phyloP scores from a whole-genome alignment of 2,329 filamentous ascomycete genomes.

The Fusarium sp. region DNA sequence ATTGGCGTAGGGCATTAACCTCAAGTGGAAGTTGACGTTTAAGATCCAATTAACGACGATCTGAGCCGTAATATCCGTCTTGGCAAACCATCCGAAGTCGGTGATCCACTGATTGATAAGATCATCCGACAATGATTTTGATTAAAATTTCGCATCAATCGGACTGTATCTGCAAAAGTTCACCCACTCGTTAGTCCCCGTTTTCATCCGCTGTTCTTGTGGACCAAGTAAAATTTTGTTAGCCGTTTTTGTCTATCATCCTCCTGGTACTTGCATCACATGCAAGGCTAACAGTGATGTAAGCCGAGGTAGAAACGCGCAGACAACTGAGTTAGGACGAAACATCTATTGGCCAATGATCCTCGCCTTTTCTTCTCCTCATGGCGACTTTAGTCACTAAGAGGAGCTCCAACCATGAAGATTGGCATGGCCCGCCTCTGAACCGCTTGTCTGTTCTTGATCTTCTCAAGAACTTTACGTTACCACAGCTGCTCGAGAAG shows the following conservation, averaged over 20 bases:
- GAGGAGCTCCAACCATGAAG: slow-evolving; percentile 84
- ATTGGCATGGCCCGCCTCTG: slow-evolving; percentile 86
- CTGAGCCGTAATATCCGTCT: slow-evolving; percentile 25
- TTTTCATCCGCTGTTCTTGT: neutral
- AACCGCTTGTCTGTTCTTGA: slow-evolving; percentile 94
- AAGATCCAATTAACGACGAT: neutral
- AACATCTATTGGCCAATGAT: no score
- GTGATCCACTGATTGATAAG: slow-evolving; percentile 33
- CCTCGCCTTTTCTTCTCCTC: no score
- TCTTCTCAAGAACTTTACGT: slow-evolving; percentile 90
- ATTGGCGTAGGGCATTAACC: neutral
- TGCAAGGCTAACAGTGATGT: neutral
- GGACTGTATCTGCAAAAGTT: neutral
- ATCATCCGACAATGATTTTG: neutral
- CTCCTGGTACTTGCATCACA: neutral
- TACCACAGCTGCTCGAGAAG: slow-evolving; percentile 91
- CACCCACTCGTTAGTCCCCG: neutral
- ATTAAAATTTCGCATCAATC: neutral
- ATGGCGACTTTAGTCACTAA: no score
- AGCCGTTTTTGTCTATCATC: neutral
- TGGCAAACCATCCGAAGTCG: slow-evolving; percentile 26
- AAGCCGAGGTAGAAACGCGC: neutral
- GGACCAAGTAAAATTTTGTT: neutral
- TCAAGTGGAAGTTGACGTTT: slow-evolving; percentile 12
- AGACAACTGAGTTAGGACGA: no score